Evolutionary conservation across 345 rosid genomes (phyloP), one percentile per base, ranked within the genome.

Genomic region (Moringa oleifera): DNA sequence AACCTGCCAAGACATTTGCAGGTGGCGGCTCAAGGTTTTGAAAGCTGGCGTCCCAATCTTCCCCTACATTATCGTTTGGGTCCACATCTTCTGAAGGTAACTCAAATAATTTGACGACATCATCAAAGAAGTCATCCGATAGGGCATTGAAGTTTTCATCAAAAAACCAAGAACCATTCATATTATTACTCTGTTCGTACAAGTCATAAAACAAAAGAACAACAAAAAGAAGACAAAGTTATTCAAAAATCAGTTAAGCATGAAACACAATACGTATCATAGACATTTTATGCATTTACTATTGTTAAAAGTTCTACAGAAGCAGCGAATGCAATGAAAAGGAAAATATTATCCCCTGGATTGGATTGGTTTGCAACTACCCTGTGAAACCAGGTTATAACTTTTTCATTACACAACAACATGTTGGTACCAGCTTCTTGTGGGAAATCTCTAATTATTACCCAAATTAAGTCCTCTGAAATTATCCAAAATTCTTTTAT

Each of bases 1-100:
- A 73, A 58, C 73, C 73, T 0, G 80, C 68, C 65, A 87, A 68
- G n/a, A 81, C 70, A 74, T 68, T 75, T 18, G 83, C 62, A 18
- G 96, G 80, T 5, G 97, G 91, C 23, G 91, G 86, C 53, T 81
- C 84, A n/a, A 93, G 77, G 67, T 68, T 63, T 61, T 81, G 76
- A 69, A 93, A 90, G 23, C 73, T 70, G 23, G 82, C 71, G 65
- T 71, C 80, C 98, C 91, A 86, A 67, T 86, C 91, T 55, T 75
- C 85, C 1, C 59, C 74, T 2, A 37, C 80, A n/a, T n/a, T n/a
- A 62, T 73, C 59, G 19, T 65, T 61, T 2, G 68, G 66, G 46
- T 81, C 95, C 16, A 79, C 72, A 61, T 83, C 91, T 73, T 90
- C 96, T 57, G 75, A 47, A 1, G 97, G 85, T 25, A 81, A 72